Conservation (phyloP, 1,284 basidiomycete genomes). For the Ceratobasidium sp. region DNA sequence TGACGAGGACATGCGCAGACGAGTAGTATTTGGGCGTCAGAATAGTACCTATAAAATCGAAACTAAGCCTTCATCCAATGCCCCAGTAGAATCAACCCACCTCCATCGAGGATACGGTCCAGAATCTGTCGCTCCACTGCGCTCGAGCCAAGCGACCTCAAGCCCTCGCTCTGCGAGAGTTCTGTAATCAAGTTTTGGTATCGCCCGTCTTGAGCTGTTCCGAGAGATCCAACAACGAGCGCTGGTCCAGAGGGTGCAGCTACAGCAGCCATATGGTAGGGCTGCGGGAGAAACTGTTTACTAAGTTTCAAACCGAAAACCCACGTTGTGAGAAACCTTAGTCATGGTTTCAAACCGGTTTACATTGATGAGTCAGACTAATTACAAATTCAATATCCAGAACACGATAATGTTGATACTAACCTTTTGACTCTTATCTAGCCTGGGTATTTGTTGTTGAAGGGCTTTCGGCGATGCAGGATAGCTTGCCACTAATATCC, state of each 20-base stretch:
- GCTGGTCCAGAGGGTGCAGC: constrained; percentile 62
- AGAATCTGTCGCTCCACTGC: constrained; percentile 79
- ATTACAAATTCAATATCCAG: too few species aligned
- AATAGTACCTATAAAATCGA: constrained; percentile 63
- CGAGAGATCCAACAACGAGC: constrained; percentile 78
- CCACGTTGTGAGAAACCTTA: too few species aligned
- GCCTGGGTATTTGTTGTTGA: too few species aligned
- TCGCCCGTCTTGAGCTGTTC: constrained; percentile 77
- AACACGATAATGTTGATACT: too few species aligned
- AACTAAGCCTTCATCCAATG: constrained; percentile 12
- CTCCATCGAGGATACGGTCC: constrained; percentile 80
- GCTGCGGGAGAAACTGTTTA: too few species aligned
- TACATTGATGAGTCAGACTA: too few species aligned
- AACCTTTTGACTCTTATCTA: too few species aligned
- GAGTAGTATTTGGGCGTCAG: constrained; percentile 70
- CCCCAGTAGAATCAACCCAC: constrained; percentile 60
- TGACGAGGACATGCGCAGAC: constrained; percentile 73
- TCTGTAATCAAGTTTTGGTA: constrained; percentile 76
- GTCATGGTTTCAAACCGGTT: too few species aligned
- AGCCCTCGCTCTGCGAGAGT: constrained; percentile 55
- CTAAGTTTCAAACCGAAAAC: too few species aligned
- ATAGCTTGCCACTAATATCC: too few species aligned
- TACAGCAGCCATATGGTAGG: constrained; percentile 48
- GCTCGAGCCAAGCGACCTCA: constrained; percentile 60
- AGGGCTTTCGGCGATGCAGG: too few species aligned